A percentile compares a stretch with the other conserved stretches of the same genome.
Evolutionary conservation across 2,329 filamentous ascomycete genomes (phyloP).

Genomic region (Cephalotrichum gorgonifer): DNA sequence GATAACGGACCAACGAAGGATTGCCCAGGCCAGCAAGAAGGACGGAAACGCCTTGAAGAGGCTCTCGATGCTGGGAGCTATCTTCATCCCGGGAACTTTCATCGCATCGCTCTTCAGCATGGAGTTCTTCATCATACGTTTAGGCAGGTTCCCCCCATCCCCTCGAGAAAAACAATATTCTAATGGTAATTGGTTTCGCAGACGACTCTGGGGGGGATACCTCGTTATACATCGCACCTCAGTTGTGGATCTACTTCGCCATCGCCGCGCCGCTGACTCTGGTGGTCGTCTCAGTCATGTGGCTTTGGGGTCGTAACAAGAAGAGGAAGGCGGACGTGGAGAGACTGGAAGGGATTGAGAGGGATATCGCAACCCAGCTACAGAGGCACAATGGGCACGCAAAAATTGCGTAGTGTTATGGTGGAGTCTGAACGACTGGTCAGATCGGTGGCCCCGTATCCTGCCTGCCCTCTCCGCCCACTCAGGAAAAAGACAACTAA

Average conservation of each 20-base stretch:
- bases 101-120: slow-evolving; percentile 57
- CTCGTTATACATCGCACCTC: slow-evolving; percentile 34
- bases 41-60: slow-evolving; percentile 57
- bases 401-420: neutral
- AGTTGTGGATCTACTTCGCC: slow-evolving; percentile 54
- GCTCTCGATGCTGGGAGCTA: slow-evolving; percentile 49
- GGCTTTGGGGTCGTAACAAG: slow-evolving; percentile 41
- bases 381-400: slow-evolving; percentile 30
- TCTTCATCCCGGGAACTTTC: slow-evolving; percentile 53
- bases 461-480: too few species aligned
- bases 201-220: slow-evolving; percentile 38
- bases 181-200: neutral
- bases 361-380: slow-evolving; percentile 44
- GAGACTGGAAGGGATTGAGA: slow-evolving; percentile 45
- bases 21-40: slow-evolving; percentile 49
- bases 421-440: too few species aligned
- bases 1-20: slow-evolving; percentile 44
- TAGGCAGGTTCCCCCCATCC: slow-evolving; percentile 19
- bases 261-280: slow-evolving; percentile 49
- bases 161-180: neutral
- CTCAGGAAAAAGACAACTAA: too few species aligned
- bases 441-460: too few species aligned
- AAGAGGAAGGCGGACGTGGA: slow-evolving; percentile 36
- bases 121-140: slow-evolving; percentile 55
- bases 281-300: slow-evolving; percentile 40